Evolutionary conservation across 352 stramenopile genomes (phyloP).

Genomic region (Pythium dissimile): DNA sequence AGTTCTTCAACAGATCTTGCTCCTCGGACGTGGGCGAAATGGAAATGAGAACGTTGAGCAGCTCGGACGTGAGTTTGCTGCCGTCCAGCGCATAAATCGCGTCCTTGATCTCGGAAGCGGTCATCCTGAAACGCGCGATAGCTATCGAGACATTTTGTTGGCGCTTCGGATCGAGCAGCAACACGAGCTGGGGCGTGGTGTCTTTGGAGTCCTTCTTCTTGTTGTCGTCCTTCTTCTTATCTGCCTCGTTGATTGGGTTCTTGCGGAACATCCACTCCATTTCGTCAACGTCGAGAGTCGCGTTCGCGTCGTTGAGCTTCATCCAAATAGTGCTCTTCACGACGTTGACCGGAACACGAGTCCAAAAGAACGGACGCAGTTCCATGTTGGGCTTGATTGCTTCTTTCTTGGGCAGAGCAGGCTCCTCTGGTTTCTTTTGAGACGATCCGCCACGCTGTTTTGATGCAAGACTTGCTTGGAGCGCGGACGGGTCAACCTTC

Average conservation of each 20-base stretch:
- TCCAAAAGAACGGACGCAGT: constrained; percentile 88
- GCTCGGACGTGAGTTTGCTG: constrained; percentile 69
- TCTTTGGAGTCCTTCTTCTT: constrained; percentile 72
- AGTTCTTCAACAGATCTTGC: constrained; percentile 90
- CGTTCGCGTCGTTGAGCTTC: constrained; percentile 71
- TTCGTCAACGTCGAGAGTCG: constrained; percentile 66
- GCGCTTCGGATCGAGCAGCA: constrained; percentile 94
- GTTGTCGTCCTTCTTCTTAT: constrained; percentile 66
- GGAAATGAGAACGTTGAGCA: constrained; percentile 85
- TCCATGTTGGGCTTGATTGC: constrained; percentile 85
- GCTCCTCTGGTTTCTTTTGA: constrained; percentile 59
- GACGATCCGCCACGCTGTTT: constrained; percentile 37
- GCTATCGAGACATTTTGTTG: constrained; percentile 98
- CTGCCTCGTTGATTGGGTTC: constrained; percentile 47
- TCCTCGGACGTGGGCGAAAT: constrained; percentile 88
- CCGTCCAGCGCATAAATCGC: constrained; percentile 82
- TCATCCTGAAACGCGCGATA: constrained; percentile 94
- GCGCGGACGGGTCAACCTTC: constrained; percentile 55
- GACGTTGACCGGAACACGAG: constrained; percentile 79
- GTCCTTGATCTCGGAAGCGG: constrained; percentile 78
- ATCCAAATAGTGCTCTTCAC: constrained; percentile 87
- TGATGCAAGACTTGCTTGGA: constrained; percentile 55
- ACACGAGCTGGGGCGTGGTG: constrained; percentile 55
- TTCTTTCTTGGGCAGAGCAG: constrained; percentile 82
- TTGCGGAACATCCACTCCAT: constrained; percentile 91